Percentiles rank a stretch among this genome's conserved stretches.
Conservation (phyloP, 1,139 yeast genomes). For the Yamadazyma dendronema region DNA sequence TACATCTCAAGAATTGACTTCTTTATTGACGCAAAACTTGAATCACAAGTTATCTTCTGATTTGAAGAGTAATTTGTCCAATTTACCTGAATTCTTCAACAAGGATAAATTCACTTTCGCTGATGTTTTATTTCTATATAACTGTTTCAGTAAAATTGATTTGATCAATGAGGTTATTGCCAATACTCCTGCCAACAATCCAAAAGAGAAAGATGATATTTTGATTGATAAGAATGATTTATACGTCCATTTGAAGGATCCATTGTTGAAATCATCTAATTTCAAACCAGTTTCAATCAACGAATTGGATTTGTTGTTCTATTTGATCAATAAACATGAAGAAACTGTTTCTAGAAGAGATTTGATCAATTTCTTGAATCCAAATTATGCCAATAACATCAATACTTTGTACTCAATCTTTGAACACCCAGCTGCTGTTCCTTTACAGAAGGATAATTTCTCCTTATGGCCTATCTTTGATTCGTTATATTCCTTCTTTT, state of each 20-base stretch:
- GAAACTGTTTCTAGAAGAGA: conserved; percentile 53
- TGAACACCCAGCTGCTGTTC: conserved; percentile 43
- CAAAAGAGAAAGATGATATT: conserved; percentile 45
- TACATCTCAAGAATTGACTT: conserved; percentile 30
- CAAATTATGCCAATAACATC: conserved; percentile 40
- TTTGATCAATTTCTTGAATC: conserved; percentile 48
- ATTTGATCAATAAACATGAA: conserved; percentile 45
- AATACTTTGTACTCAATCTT: conserved; percentile 38
- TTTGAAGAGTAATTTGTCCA: conserved; percentile 34
- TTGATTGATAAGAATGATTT: conserved; percentile 44
- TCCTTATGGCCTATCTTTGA: conserved; percentile 66
- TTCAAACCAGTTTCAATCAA: conserved; percentile 46
- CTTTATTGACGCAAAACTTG: conserved; percentile 37
- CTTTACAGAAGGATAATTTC: conserved; percentile 37
- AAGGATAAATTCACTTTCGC: conserved; percentile 37
- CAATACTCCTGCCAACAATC: conserved; percentile 47
- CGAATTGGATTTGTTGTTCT: conserved; percentile 46
- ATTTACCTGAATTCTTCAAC: conserved; percentile 39
- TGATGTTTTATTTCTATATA: conserved; percentile 43
- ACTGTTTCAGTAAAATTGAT: conserved; percentile 44
- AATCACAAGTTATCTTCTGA: conserved; percentile 42
- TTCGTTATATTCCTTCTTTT: conserved; percentile 80
- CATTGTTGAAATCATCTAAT: conserved; percentile 52
- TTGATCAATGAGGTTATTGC: conserved; percentile 62
- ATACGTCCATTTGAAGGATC: conserved; percentile 49